Conservation (phyloP, 139 green algal species). For the Diplosphaera chodatii region DNA sequence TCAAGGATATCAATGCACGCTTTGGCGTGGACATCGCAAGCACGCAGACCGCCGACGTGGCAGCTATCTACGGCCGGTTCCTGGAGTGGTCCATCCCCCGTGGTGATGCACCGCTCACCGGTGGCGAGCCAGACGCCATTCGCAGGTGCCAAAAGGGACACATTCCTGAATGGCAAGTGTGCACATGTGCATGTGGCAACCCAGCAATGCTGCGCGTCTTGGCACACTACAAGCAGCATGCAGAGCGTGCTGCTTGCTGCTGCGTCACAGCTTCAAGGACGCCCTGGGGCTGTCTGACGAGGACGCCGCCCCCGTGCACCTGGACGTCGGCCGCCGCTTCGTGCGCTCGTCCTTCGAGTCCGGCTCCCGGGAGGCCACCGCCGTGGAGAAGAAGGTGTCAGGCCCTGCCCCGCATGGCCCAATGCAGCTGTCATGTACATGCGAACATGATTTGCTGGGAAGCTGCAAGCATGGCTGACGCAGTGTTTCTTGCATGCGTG, state of each 20-base stretch:
- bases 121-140: constrained; percentile 55
- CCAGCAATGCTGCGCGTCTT: too few relatives aligned
- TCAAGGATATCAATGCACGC: constrained; percentile 51
- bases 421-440: too few relatives aligned
- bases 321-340: constrained; percentile 82
- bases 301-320: constrained; percentile 86
- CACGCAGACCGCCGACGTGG: constrained; percentile 51
- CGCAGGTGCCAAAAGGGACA: too few relatives aligned
- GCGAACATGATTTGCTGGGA: too few relatives aligned
- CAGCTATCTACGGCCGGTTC: constrained; percentile 78
- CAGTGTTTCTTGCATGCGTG: not conserved
- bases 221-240: too few relatives aligned
- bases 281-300: constrained; percentile 81
- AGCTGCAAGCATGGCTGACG: not conserved
- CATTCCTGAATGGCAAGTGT: too few relatives aligned
- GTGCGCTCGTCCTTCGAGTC: constrained; percentile 64
- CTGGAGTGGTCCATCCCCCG: constrained; percentile 75
- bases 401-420: too few relatives aligned
- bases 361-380: constrained; percentile 35
- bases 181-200: too few relatives aligned
- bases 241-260: too few relatives aligned
- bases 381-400: constrained; percentile 66
- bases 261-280: constrained; percentile 79
- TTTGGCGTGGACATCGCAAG: constrained; percentile 67
- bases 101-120: constrained; percentile 67